Percentiles rank a stretch among this genome's conserved stretches.
Conservation (phyloP, 2,329 filamentous ascomycete genomes). For the Colletotrichum gloeosporioides region DNA sequence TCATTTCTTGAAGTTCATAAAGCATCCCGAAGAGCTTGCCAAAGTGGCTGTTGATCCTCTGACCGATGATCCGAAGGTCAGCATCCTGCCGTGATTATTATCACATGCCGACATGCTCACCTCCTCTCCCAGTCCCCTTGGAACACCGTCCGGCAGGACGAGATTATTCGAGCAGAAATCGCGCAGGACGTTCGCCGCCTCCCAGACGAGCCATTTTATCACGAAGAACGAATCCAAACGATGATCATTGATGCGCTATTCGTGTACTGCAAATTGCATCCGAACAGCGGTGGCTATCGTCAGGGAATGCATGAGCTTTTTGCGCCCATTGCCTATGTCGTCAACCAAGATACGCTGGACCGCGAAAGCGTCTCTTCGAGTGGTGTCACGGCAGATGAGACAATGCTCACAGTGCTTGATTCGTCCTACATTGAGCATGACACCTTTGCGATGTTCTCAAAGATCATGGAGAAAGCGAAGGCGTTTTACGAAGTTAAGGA, state of each 20-base stretch:
- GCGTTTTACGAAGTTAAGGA: conserved; percentile 81
- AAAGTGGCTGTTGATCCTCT: conserved; percentile 80
- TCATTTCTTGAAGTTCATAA: conserved; percentile 81
- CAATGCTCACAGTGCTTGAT: conserved; percentile 73
- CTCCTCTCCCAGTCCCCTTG: conserved; percentile 79
- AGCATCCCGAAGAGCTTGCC: conserved; percentile 80
- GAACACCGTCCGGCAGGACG: conserved; percentile 85
- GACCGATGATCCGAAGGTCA: conserved; percentile 74
- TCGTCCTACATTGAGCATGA: conserved; percentile 84
- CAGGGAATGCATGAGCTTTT: conserved; percentile 98
- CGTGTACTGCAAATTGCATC: conserved; percentile 92
- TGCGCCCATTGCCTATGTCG: conserved; percentile 84
- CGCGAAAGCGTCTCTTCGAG: conserved; percentile 36
- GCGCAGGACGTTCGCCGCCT: conserved; percentile 93
- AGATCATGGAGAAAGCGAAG: conserved; percentile 87
- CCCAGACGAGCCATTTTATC: conserved; percentile 91
- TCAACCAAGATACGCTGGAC: conserved; percentile 82
- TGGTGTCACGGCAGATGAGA: conserved; percentile 46
- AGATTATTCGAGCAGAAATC: conserved; percentile 85
- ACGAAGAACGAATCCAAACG: conserved; percentile 76
- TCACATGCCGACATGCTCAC: conserved; percentile 13
- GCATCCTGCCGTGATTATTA: conserved; percentile 12
- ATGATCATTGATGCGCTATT: conserved; percentile 91
- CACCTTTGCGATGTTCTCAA: conserved; percentile 82
- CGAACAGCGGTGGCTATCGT: conserved; percentile 85